These are phyloP conservation scores for Gyrodon lividus DNA, from an alignment of 768 basidiomycete species.

Conservation along the genomic window DNA sequence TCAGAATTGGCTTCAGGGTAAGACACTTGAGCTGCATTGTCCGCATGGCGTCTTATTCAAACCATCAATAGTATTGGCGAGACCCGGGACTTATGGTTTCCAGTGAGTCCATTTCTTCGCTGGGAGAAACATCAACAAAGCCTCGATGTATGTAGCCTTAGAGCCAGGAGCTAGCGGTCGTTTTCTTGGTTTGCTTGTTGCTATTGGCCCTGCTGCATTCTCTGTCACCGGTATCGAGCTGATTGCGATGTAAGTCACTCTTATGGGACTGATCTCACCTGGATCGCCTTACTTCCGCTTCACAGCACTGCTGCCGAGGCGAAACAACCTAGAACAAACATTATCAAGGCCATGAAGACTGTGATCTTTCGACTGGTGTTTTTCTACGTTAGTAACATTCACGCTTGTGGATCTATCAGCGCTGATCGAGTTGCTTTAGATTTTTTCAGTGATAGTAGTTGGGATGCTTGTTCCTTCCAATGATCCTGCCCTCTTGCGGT, in stretches of 20 bases:
- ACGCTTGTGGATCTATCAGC: neutral
- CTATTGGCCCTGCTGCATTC: slow-evolving; percentile 45
- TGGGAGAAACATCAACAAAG: neutral
- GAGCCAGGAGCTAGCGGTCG: slow-evolving; percentile 22
- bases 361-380: slow-evolving; percentile 76
- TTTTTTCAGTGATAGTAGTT: slow-evolving; percentile 43
- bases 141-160: slow-evolving; percentile 5
- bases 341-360: slow-evolving; percentile 69
- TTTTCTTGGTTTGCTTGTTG: slow-evolving; percentile 22
- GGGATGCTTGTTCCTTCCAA: slow-evolving; percentile 79
- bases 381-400: slow-evolving; percentile 14
- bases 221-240: slow-evolving; percentile 79
- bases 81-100: slow-evolving; percentile 27
- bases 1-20: slow-evolving; percentile 20
- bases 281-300: slow-evolving; percentile 6
- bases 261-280: slow-evolving; percentile 24
- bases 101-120: slow-evolving; percentile 1
- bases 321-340: slow-evolving; percentile 73
- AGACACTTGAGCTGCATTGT: neutral
- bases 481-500: slow-evolving; percentile 50
- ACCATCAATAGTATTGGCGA: slow-evolving; percentile 18
- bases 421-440: slow-evolving; percentile 10
- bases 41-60: neutral
- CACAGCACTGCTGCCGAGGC: slow-evolving; percentile 73
- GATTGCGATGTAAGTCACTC: slow-evolving; percentile 55